A percentile compares a stretch with the other conserved stretches of the same genome.
Evolutionary conservation across 2,329 filamentous ascomycete species (phyloP).

Genomic region (Neurospora sp.): DNA sequence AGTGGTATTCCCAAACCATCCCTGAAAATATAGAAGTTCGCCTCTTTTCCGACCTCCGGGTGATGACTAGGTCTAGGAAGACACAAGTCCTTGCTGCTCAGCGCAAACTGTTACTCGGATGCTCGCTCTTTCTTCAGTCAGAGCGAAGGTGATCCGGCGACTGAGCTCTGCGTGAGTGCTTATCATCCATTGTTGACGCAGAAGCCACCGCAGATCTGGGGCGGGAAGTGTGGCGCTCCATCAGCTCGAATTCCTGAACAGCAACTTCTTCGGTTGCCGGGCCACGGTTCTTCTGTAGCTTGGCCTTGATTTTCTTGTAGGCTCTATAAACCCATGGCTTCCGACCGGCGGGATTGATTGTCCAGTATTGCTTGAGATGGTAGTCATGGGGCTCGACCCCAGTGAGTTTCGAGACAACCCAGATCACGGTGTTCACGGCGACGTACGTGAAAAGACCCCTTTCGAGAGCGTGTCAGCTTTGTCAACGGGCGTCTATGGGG

Average conservation of each 20-base stretch:
- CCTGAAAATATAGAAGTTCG: background rate
- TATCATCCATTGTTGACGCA: background rate
- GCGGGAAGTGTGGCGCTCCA: background rate
- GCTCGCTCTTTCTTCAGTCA: background rate
- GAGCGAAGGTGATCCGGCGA: background rate
- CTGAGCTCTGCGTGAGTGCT: background rate
- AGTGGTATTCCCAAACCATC: background rate
- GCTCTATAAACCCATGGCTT: constrained; percentile 38
- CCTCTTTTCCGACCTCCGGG: background rate
- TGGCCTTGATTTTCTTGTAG: constrained; percentile 6
- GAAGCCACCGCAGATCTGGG: background rate
- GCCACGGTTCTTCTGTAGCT: background rate
- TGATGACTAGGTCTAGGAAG: background rate
- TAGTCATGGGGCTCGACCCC: constrained; percentile 39
- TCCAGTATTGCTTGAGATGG: constrained; percentile 46
- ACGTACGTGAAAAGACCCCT: constrained; percentile 46
- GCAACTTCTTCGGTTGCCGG: background rate
- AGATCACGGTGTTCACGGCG: constrained; percentile 38
- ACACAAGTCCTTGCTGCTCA: background rate
- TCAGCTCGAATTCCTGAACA: background rate
- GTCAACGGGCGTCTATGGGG: background rate
- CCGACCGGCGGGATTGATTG: constrained; percentile 38
- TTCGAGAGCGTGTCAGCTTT: background rate
- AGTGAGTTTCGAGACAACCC: constrained; percentile 33
- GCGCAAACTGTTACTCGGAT: background rate